Evolutionary conservation across 305 asterid species (phyloP), one percentile per base, ranked within the genome.

Genomic region (Fraxinus floribunda): DNA sequence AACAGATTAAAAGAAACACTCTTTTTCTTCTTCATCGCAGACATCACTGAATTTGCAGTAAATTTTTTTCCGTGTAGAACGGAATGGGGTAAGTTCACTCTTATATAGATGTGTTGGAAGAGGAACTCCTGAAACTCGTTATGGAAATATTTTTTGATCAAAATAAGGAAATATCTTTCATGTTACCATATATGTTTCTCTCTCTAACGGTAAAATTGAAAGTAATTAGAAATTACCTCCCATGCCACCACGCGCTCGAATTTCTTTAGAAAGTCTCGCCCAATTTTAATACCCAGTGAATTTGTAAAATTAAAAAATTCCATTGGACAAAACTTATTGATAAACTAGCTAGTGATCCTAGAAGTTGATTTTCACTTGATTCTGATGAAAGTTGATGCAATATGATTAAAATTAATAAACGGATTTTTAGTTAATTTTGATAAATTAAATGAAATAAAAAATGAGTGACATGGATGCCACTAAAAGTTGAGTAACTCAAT

Each of bases 141-240:
- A 52, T 52, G 62, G 62, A 52, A 52, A 16, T 16, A 52, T 1
- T n/a, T 5, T 5, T 55, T n/a, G 64, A 55, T 55, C 64, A 55
- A 49, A 49, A 15, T 15, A 49, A 55, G 64, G 64, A 55, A 55
- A 55, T n/a, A 55, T 55, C 1, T 55, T 55, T 55, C 64, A 5
- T 55, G 64, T 55, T 55, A 16, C 64, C 64, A 5, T 55, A n/a
- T n/a, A 5, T 55, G 60, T 49, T 16, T 26, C 8, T 52, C 64
- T 16, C 22, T n/a, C 9, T 55, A 26, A 55, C 24, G 64, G 7
- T n/a, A 16, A n/a, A n/a, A 55, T 91, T 46, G 81, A 88, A 76
- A 52, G 2, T 1, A 52, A 52, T 52, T 52, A 52, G 30, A 26
- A 26, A 26, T 26, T 5, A n/a, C 64, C 24, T 16, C 60, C 7